These are phyloP conservation scores for Paramecium caudatum DNA, from an alignment of 73 alveolate species.

Conservation along the genomic window DNA sequence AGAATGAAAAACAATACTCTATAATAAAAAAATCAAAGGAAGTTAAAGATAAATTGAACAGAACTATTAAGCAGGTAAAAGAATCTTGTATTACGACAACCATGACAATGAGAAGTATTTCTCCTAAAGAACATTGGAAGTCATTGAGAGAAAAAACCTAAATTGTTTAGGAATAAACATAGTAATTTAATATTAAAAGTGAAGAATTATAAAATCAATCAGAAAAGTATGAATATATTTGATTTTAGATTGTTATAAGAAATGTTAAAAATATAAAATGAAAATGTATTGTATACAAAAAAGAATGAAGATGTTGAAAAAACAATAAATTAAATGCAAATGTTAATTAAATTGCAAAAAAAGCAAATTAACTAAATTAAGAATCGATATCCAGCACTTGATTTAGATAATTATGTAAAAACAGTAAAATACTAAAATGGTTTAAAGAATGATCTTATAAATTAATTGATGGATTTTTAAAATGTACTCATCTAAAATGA, in stretches of 20 bases:
- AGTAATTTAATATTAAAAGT: not conserved
- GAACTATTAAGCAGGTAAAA: not conserved
- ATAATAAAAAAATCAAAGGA: not conserved
- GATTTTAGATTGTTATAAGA: not conserved
- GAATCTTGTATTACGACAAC: not conserved
- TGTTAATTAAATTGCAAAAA: not conserved
- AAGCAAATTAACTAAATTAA: conserved; percentile 13
- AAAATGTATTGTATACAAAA: conserved; percentile 26
- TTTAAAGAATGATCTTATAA: not conserved
- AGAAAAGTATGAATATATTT: not conserved
- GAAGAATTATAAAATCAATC: conserved; percentile 14
- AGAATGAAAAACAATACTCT: conserved; percentile 26
- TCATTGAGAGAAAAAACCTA: not conserved
- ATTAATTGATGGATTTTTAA: not conserved
- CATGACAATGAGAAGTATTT: not conserved
- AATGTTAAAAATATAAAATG: not conserved
- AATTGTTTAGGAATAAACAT: not conserved
- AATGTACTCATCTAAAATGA: not conserved
- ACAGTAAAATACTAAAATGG: not conserved
- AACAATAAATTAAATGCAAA: not conserved
- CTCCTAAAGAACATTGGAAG: conserved; percentile 50
- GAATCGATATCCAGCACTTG: conserved; percentile 24
- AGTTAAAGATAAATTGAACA: not conserved
- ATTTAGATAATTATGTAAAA: not conserved
- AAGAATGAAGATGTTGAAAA: not conserved